Evolutionary conservation across 208 protist species (phyloP).

Genomic region (Leishmania tropica): DNA sequence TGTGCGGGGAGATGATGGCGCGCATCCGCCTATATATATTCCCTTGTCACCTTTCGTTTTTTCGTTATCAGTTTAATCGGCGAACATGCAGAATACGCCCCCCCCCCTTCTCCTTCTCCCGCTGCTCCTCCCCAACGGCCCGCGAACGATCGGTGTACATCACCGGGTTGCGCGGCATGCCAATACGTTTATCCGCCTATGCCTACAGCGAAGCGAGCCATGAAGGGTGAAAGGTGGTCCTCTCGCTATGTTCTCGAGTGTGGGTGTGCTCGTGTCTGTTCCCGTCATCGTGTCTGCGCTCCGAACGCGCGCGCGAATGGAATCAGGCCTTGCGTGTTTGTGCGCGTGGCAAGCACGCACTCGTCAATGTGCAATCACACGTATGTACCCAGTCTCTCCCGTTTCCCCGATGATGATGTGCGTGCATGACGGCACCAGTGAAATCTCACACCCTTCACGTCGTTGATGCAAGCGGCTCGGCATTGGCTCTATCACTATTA

Average conservation of each 20-base stretch:
- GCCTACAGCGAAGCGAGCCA: not conserved
- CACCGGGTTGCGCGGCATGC: not conserved
- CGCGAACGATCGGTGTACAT: slow-evolving; percentile 1
- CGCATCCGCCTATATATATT: not conserved
- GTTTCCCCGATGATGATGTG: not conserved
- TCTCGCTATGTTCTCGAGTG: not conserved
- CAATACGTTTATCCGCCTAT: not conserved
- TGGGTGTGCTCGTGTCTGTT: not conserved
- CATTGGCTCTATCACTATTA: not conserved
- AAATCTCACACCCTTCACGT: not conserved
- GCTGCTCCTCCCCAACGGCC: not conserved
- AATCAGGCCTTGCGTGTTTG: not conserved
- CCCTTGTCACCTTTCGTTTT: not conserved
- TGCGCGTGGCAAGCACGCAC: not conserved
- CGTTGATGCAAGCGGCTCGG: not conserved
- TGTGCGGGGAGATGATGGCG: not conserved
- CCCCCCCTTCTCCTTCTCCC: not conserved
- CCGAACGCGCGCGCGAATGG: not conserved
- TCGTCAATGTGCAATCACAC: not conserved
- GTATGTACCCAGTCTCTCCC: not conserved
- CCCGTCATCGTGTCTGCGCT: not conserved
- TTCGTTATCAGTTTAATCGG: not conserved
- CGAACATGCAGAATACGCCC: not conserved
- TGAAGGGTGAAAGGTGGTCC: not conserved
- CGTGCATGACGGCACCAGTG: not conserved